Base-by-base conservation (phyloP, 345 rosid genomes). In the Gossypium australe region DNA sequence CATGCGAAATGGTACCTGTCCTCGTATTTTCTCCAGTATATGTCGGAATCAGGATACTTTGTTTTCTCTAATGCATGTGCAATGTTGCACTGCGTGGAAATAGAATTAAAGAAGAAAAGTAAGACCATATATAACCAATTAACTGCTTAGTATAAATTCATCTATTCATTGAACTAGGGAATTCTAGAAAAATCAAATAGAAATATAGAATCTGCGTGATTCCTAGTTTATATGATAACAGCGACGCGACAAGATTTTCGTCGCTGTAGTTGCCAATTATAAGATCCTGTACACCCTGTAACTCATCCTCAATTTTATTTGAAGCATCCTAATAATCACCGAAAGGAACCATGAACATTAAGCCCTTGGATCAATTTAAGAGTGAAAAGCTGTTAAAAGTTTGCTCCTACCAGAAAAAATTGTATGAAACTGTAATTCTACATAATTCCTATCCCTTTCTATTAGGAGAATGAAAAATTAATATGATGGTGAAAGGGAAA, bases 41-140 rank as follows among this genome's bases (percentile, higher is more conserved):
- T 77, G 72, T 87, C 88, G 51, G 87, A 87, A 64, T 87, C 90
- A 0, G 87, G 88, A 76, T 87, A 87, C 76, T 85, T 87, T 25
- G 90, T 87, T 78, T 87, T 87, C 83, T 87, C 86, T 78, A 87
- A 69, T 2, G 88, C 90, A 82, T 87, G 88, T 18, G 88, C 90
- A 70, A 87, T 85, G 68, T 81, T 87, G 73, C 90, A 85, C 86
- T 85, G 67, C 74, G 71, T 59, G 57, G 24, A 49, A 27, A 49
- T 56, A 56, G 59, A 49, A 69, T 17, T 47, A 52, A 60, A 59
- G 67, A 55, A 71, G 48, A 77, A 67, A 47, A 47, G 57, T 71
- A 48, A 65, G 67, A 53, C 22, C 56, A 62, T 24, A 72, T 20
- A 79, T 29, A 62, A 1, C 41, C 41, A 34, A 34, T 5, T 34